Percentiles rank a stretch among this genome's conserved stretches.
Conservation (phyloP, 2,329 filamentous ascomycete genomes). For the Blastomyces parvus region DNA sequence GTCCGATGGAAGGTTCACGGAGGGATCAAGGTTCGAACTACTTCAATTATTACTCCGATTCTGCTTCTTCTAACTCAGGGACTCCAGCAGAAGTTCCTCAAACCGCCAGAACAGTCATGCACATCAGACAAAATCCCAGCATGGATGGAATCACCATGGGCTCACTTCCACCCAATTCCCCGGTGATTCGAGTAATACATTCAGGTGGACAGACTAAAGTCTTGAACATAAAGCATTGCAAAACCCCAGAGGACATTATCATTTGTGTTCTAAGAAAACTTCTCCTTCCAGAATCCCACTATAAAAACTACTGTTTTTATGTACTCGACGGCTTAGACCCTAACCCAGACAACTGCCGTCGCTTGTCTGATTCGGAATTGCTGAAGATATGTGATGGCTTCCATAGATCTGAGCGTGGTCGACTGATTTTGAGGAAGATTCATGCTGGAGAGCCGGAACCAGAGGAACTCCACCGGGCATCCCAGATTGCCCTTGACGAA, state of each 20-base stretch:
- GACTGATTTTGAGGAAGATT: constrained; percentile 86
- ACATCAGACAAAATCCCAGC: constrained; percentile 72
- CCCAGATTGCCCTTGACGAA: constrained; percentile 82
- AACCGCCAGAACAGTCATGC: constrained; percentile 54
- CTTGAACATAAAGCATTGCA: constrained; percentile 85
- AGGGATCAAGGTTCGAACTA: constrained; percentile 45
- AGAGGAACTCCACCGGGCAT: constrained; percentile 76
- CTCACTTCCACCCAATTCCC: constrained; percentile 72
- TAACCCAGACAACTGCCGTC: constrained; percentile 68
- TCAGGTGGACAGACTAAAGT: constrained; percentile 87
- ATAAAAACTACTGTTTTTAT: constrained; percentile 95
- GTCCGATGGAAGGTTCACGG: constrained; percentile 45
- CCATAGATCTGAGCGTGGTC: constrained; percentile 74
- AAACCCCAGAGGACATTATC: constrained; percentile 86
- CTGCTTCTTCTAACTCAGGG: constrained; percentile 45
- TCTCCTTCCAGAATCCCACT: constrained; percentile 76
- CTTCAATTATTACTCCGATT: constrained; percentile 40
- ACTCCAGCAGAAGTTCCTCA: constrained; percentile 57
- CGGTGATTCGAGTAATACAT: constrained; percentile 86
- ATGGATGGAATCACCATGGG: constrained; percentile 80
- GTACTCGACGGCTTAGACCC: constrained; percentile 78
- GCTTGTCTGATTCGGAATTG: constrained; percentile 76
- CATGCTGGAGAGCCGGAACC: constrained; percentile 81
- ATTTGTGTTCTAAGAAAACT: constrained; percentile 82
- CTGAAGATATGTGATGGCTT: constrained; percentile 85